Percentiles rank a stretch among this genome's conserved stretches.
Evolutionary conservation across 208 protist species (phyloP).

Genomic region (Leishmania gerbilli): DNA sequence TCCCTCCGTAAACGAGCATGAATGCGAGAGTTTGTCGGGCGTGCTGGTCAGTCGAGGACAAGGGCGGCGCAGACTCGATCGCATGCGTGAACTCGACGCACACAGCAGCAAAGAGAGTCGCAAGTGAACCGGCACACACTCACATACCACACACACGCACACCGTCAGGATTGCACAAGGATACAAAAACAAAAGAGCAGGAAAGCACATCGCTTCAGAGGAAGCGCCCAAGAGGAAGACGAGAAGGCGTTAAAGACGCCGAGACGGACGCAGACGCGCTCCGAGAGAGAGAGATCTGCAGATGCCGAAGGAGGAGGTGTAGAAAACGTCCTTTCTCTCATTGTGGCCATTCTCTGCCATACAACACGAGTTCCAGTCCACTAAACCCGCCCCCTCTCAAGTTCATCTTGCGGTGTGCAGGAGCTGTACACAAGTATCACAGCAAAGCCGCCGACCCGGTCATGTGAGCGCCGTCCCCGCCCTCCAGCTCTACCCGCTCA

Average conservation of each 20-base stretch:
- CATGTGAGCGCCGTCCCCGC: neutral
- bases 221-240: neutral
- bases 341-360: neutral
- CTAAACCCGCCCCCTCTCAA: neutral
- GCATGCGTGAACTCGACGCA: neutral
- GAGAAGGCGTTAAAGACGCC: neutral
- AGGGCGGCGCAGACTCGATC: neutral
- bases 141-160: neutral
- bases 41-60: neutral
- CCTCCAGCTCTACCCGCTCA: neutral
- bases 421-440: neutral
- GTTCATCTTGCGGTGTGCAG: neutral
- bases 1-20: neutral
- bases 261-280: neutral
- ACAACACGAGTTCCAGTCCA: neutral
- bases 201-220: neutral
- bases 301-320: neutral
- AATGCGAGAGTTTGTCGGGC: neutral
- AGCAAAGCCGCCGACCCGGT: too few species aligned
- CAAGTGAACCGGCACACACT: neutral
- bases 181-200: neutral
- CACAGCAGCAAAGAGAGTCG: neutral
- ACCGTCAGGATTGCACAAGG: neutral
- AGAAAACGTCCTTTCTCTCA: neutral
- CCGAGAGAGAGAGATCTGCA: neutral